Conservation (phyloP, 805 yeast species). For the Metschnikowia amazonensis region DNA sequence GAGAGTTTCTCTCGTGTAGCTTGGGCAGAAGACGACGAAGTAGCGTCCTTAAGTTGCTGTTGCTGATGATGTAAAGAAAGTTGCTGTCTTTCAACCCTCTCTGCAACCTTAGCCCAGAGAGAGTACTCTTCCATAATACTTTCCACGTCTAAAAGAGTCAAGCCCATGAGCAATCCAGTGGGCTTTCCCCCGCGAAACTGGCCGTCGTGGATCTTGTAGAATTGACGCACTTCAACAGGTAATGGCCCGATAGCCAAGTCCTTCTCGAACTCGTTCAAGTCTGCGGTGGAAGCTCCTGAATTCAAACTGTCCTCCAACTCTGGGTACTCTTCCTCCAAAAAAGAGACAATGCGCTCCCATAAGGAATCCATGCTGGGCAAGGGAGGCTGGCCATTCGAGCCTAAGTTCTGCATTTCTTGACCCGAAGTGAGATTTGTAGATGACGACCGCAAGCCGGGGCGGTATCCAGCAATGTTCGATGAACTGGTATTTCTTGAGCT, state of each 20-base stretch:
- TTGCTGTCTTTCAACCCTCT: constrained; percentile 38
- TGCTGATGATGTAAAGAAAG: constrained; percentile 27
- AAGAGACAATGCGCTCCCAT: constrained; percentile 41
- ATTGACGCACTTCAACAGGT: constrained; percentile 43
- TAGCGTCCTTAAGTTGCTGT: constrained; percentile 16
- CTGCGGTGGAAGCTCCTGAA: constrained; percentile 43
- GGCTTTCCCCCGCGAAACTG: constrained; percentile 45
- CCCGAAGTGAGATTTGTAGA: constrained; percentile 33
- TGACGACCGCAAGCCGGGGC: constrained; percentile 44
- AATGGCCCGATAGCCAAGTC: constrained; percentile 42
- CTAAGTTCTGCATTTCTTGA: constrained; percentile 16
- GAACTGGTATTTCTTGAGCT: constrained; percentile 19
- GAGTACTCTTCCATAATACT: constrained; percentile 39
- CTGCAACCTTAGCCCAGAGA: constrained; percentile 41
- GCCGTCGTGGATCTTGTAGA: constrained; percentile 44
- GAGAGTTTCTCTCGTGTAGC: constrained; percentile 12
- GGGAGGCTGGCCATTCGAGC: constrained; percentile 18
- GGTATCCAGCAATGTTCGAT: constrained; percentile 29
- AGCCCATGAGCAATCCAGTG: constrained; percentile 43
- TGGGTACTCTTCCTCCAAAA: constrained; percentile 45
- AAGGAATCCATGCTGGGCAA: constrained; percentile 35
- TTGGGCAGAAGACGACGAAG: constrained; percentile 11
- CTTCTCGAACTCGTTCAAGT: constrained; percentile 44
- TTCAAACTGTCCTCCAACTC: constrained; percentile 43
- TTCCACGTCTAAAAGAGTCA: constrained; percentile 41